Base-by-base conservation (phyloP, 1,139 yeast genomes). In the Pichia norvegensis region DNA sequence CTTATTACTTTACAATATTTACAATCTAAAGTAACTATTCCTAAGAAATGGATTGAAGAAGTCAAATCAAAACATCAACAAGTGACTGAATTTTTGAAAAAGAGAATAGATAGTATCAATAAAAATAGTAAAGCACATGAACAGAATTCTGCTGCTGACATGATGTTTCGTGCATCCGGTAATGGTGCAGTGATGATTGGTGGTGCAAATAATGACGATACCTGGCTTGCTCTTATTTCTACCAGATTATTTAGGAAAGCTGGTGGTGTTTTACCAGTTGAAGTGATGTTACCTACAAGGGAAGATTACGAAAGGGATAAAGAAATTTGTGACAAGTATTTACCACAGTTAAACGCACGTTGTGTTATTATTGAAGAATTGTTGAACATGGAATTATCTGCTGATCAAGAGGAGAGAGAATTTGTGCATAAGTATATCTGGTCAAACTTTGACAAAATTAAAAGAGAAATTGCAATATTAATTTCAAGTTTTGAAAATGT, bases 151-250 rank as follows among this genome's bases (percentile, higher is more conserved):
- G n/a, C 9, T 31, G n/a, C 20, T 19, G 35, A 31, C 16, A 16
- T 31, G 35, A 31, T 31, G 35, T 29, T 39, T 39, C 13, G 16
- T 20, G 31, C 41, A 2, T 22, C 29, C 9, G 90, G 88, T 4
- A 69, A 72, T 50, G 85, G 86, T 41, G 77, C 79, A 29, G 81
- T 79, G 10, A 76, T 78, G 52, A 67, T 79, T 42, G 85, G 83
- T 36, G 94, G 94, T 33, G 21, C 27, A 8, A 17, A 43, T 6
- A 84, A 84, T 45, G 83, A 76, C 33, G 65, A 67, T 42, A 69
- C 79, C 52, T 76, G 81, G 62, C 65, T 79, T 40, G 76, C 79
- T 4, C 62, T 78, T 25, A 59, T 76, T 7, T 72, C 81, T 8
- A 70, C 80, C 38, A 72, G 76, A 59, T 67, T 74, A 46, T 65